Conservation (phyloP, 2,329 filamentous ascomycete species). For the Kalmusia sp. region DNA sequence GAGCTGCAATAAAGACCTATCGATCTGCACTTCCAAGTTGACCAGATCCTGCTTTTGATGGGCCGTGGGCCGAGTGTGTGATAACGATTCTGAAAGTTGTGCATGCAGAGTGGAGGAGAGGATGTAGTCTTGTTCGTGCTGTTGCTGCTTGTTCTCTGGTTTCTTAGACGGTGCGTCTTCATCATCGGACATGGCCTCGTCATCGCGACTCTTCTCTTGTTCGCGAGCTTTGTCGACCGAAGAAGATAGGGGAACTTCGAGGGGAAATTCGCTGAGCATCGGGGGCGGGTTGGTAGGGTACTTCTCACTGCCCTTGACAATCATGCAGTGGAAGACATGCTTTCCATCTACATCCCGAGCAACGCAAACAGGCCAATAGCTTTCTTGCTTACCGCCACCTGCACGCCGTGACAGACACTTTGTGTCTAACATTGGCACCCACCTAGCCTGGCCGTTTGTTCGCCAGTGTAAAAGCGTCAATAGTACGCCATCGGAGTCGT, state of each 20-base stretch:
- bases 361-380: conserved; percentile 94
- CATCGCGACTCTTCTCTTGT: conserved; percentile 37
- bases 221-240: conserved; percentile 43
- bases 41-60: conserved; percentile 72
- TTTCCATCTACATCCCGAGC: conserved; percentile 85
- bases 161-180: conserved; percentile 27
- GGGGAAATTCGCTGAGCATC: conserved; percentile 90
- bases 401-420: conserved; percentile 81
- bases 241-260: conserved; percentile 79
- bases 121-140: conserved; percentile 82
- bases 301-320: conserved; percentile 92
- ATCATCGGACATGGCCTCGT: conserved; percentile 42
- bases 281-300: conserved; percentile 83
- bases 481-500: conserved; percentile 89
- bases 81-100: conserved; percentile 77
- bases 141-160: conserved; percentile 59
- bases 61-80: conserved; percentile 69
- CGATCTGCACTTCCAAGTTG: conserved; percentile 80
- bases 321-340: conserved; percentile 96
- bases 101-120: conserved; percentile 74
- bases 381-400: conserved; percentile 83
- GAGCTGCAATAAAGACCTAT: conserved; percentile 89
- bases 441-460: conserved; percentile 80
- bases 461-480: conserved; percentile 92
- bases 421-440: conserved; percentile 93